Percentiles rank a stretch among this genome's conserved stretches.
phyloP scores from a whole-genome alignment of 2,329 filamentous ascomycete genomes.

The Pseudocercospora fuligena region DNA sequence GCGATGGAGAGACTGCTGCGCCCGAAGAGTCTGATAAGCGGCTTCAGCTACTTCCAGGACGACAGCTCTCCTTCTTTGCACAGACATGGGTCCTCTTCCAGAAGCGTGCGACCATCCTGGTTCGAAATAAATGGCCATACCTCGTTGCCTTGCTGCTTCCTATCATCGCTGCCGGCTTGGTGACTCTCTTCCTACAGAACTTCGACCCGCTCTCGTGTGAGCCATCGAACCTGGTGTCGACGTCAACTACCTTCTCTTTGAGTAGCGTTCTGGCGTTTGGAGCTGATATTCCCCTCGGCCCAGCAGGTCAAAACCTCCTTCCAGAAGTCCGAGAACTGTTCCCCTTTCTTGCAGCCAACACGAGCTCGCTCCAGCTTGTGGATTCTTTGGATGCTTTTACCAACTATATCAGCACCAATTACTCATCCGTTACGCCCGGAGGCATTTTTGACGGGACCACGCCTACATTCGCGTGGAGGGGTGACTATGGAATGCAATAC shows the following conservation, averaged over 20 bases:
- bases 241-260: constrained; percentile 29
- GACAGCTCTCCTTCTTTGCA: constrained; percentile 68
- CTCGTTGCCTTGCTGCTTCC: constrained; percentile 76
- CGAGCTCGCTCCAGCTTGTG: constrained; percentile 55
- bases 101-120: constrained; percentile 78
- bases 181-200: constrained; percentile 72
- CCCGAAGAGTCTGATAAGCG: constrained; percentile 34
- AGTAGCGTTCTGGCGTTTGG: constrained; percentile 27
- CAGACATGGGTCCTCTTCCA: constrained; percentile 76
- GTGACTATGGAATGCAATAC: constrained; percentile 64
- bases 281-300: constrained; percentile 47
- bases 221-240: constrained; percentile 42
- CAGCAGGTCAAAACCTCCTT: constrained; percentile 39
- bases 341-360: constrained; percentile 28
- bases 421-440: constrained; percentile 73
- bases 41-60: constrained; percentile 66
- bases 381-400: constrained; percentile 72
- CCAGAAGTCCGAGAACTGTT: constrained; percentile 34
- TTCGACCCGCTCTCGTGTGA: constrained; percentile 57
- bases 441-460: constrained; percentile 73
- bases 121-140: constrained; percentile 78
- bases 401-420: constrained; percentile 64
- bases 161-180: constrained; percentile 76
- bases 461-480: constrained; percentile 74
- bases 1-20: constrained; percentile 27